A percentile compares a stretch with the other conserved stretches of the same genome.
phyloP scores from a whole-genome alignment of 352 stramenopile genomes.

The Phytophthora meadii region DNA sequence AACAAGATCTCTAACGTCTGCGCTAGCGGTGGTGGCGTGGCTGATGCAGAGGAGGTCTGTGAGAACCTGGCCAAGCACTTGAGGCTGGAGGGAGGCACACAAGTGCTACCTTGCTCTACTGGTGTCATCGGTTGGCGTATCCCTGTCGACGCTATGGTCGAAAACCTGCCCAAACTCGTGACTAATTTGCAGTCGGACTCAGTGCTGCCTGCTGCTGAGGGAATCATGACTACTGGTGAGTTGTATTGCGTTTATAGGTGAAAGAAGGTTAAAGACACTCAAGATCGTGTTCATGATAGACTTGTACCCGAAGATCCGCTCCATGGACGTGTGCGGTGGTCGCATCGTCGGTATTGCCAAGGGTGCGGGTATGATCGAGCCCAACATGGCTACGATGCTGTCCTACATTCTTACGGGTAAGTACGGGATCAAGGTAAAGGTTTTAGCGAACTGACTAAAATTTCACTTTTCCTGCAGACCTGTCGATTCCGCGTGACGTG shows the following conservation, averaged over 20 bases:
- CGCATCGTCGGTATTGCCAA: conserved; percentile 98
- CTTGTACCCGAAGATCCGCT: conserved; percentile 92
- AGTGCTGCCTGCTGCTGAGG: conserved; percentile 92
- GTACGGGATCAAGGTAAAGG: conserved; percentile 12
- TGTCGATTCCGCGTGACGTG: conserved; percentile 83
- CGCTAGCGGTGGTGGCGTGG: conserved; percentile 91
- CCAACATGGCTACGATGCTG: conserved; percentile 96
- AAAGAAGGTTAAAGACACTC: background rate
- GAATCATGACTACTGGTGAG: conserved; percentile 97
- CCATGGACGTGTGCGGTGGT: conserved; percentile 80
- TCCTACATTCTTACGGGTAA: conserved; percentile 87
- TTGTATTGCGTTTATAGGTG: background rate
- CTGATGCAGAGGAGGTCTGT: conserved; percentile 95
- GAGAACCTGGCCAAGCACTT: conserved; percentile 90
- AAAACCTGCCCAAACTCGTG: conserved; percentile 80
- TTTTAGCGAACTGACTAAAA: conserved; percentile 6
- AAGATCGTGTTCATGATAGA: conserved; percentile 38
- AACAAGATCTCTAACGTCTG: conserved; percentile 99
- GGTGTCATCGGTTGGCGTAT: conserved; percentile 99
- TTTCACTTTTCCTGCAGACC: conserved; percentile 36
- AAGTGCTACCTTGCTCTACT: conserved; percentile 96
- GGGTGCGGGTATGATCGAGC: conserved; percentile 99
- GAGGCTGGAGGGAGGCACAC: conserved; percentile 80
- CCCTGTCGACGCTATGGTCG: conserved; percentile 92
- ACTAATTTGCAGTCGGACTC: conserved; percentile 93